These are phyloP conservation scores for Phallus indusiatus DNA, from an alignment of 768 basidiomycete species.

Conservation along the genomic window DNA sequence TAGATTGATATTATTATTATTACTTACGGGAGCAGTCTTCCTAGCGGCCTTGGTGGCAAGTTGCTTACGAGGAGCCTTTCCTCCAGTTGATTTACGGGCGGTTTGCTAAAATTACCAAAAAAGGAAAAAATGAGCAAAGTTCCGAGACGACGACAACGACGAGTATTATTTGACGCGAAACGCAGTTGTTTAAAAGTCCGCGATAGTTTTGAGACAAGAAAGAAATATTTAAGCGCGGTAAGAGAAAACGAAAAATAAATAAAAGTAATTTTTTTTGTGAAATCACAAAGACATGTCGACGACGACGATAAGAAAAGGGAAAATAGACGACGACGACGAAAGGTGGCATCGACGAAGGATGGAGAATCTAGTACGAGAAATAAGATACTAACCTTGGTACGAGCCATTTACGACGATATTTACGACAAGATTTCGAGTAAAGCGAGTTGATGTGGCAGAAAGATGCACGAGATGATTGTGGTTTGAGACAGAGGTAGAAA, in stretches of 20 bases:
- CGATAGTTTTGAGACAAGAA: neutral
- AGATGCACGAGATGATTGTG: constrained; percentile 8
- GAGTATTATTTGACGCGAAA: neutral
- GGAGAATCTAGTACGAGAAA: neutral
- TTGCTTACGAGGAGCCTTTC: constrained; percentile 26
- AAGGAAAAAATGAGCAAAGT: constrained; percentile 7
- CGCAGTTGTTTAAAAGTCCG: neutral
- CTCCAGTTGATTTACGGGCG: constrained; percentile 25
- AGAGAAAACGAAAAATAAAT: neutral
- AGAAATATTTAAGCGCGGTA: constrained; percentile 1
- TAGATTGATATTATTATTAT: neutral
- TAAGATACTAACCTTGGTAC: constrained; percentile 8
- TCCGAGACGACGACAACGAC: neutral
- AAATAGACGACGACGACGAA: neutral
- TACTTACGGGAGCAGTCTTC: constrained; percentile 19
- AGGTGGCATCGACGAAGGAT: neutral
- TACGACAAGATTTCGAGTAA: neutral
- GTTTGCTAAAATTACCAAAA: constrained; percentile 21
- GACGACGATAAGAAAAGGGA: constrained; percentile 1
- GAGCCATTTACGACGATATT: constrained; percentile 2
- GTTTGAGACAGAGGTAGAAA: constrained; percentile 6
- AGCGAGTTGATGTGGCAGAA: constrained; percentile 4
- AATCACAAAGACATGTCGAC: neutral
- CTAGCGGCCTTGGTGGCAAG: constrained; percentile 29
- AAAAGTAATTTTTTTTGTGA: neutral